Evolutionary conservation across 83 land plant genomes (phyloP).

Genomic region (Picea abies): DNA sequence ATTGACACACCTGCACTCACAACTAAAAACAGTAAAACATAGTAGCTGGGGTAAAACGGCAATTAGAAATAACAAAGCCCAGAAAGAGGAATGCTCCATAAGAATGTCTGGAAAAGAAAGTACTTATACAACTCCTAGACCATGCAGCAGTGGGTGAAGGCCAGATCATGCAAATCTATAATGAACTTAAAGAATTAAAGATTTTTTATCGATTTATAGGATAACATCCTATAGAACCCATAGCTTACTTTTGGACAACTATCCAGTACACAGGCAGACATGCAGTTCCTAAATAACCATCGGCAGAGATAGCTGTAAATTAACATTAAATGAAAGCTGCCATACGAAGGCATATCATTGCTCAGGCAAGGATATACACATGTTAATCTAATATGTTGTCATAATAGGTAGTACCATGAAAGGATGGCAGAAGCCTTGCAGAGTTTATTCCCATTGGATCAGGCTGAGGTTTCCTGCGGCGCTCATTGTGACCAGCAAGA

Average conservation of each 20-base stretch:
- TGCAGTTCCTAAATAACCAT: neutral
- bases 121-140: neutral
- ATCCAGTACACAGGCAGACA: neutral
- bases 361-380: neutral
- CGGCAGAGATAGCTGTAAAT: neutral
- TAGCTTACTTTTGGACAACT: neutral
- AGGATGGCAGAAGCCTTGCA: too few species aligned
- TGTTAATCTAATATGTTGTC: neutral
- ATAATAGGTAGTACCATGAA: too few species aligned
- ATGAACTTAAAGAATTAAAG: neutral
- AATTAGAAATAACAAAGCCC: neutral
- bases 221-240: neutral
- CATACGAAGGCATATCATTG: neutral
- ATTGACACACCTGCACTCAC: neutral
- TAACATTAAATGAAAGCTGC: neutral
- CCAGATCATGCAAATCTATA: neutral
- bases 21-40: neutral
- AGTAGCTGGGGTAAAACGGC: too few species aligned
- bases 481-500: constrained; percentile 80
- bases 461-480: constrained; percentile 69
- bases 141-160: neutral
- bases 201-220: neutral
- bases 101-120: neutral
- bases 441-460: constrained; percentile 54
- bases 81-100: neutral